These are phyloP conservation scores for Colletotrichum tamarilloi DNA, from an alignment of 2,329 filamentous ascomycete genomes.

Conservation along the genomic window DNA sequence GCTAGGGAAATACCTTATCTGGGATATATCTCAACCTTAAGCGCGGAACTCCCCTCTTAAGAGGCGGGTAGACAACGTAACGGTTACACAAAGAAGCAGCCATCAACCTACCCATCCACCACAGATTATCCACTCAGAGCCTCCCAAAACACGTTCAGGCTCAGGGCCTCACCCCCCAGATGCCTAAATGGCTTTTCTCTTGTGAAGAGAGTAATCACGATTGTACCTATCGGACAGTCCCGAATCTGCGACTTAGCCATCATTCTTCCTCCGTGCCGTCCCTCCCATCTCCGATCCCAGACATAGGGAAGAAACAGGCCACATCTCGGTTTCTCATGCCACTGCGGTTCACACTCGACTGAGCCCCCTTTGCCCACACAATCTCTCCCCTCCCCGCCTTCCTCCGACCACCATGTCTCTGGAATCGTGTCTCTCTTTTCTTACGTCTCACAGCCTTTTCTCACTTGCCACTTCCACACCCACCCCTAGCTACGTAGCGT, in stretches of 20 bases:
- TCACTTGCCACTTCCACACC: not conserved
- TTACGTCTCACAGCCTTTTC: not conserved
- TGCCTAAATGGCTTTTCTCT: not conserved
- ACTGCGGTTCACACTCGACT: not conserved
- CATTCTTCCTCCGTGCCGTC: not conserved
- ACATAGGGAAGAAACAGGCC: conserved; percentile 1
- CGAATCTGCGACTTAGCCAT: conserved; percentile 11
- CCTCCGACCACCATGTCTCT: conserved; percentile 3
- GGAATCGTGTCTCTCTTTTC: not conserved
- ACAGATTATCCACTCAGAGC: not conserved
- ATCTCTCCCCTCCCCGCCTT: not conserved
- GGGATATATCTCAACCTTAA: not conserved
- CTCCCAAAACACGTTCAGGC: not conserved
- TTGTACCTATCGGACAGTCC: not conserved
- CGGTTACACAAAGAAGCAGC: not conserved
- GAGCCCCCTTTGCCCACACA: not conserved
- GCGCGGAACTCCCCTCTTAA: not conserved
- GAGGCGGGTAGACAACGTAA: not conserved
- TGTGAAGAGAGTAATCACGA: not conserved
- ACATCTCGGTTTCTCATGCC: not conserved
- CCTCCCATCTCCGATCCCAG: conserved; percentile 18
- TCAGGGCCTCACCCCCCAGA: not conserved
- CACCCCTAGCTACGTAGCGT: not conserved
- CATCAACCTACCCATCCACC: not conserved
- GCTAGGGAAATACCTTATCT: not conserved